Conservation (phyloP, 257 asterid species). For the Marsdenia floribunda region DNA sequence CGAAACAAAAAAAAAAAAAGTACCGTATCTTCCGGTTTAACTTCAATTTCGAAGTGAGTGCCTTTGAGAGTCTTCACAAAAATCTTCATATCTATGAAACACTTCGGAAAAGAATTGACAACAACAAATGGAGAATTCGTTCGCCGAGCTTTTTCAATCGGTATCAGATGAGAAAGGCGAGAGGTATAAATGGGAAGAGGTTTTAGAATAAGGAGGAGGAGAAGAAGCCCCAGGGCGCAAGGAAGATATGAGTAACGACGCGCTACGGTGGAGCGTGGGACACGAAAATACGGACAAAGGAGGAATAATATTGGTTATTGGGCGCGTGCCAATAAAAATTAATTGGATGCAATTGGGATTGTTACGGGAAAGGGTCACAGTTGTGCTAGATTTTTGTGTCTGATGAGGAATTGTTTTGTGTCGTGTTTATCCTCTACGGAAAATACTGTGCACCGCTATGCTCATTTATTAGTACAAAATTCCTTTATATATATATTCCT, state of each 20-base stretch:
- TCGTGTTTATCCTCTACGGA: constrained; percentile 2
- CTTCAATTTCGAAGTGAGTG: constrained; percentile 32
- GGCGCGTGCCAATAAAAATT: not conserved
- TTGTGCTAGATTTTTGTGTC: constrained; percentile 16
- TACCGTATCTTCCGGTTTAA: constrained; percentile 31
- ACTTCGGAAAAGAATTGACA: not conserved
- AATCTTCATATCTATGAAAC: constrained; percentile 26
- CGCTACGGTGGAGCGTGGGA: not conserved
- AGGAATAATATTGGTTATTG: too few relatives aligned
- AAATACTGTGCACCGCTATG: not conserved
- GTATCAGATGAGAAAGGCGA: not conserved
- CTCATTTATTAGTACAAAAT: too few relatives aligned
- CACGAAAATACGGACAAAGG: not conserved
- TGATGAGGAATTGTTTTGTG: not conserved
- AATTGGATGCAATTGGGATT: not conserved
- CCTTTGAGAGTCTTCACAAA: constrained; percentile 41
- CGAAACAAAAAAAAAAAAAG: not conserved
- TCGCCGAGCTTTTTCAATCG: not conserved
- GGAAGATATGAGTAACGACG: constrained; percentile 3
- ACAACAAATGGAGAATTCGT: not conserved
- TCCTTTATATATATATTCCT: too few relatives aligned
- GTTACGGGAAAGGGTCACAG: not conserved
- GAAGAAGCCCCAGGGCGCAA: constrained; percentile 6
- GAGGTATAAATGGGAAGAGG: not conserved
- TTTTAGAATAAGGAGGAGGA: constrained; percentile 8